Conservation (phyloP, 331 rosid species). For the Acacia pycnantha region DNA sequence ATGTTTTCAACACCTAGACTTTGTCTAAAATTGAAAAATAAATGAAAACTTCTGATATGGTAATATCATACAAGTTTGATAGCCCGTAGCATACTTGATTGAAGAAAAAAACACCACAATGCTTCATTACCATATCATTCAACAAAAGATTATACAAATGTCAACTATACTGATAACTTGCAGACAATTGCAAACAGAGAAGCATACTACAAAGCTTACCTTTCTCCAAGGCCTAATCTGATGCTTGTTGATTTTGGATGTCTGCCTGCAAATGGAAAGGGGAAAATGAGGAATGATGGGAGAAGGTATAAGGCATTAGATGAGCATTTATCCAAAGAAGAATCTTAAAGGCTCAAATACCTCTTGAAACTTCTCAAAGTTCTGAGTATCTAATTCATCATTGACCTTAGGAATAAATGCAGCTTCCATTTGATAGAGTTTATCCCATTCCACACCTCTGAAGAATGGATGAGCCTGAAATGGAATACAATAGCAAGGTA, state of each 20-base stretch:
- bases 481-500: conserved; percentile 43
- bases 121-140: conserved; percentile 30
- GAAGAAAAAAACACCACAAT: conserved; percentile 18
- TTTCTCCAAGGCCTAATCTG: conserved; percentile 93
- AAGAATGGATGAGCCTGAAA: conserved; percentile 84
- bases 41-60: conserved; percentile 4
- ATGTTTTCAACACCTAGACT: conserved; percentile 3
- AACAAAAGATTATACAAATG: conserved; percentile 21
- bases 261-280: conserved; percentile 60
- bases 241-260: conserved; percentile 53
- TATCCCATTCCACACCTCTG: conserved; percentile 72
- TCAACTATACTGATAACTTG: conserved; percentile 13
- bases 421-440: conserved; percentile 90
- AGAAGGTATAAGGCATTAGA: conserved; percentile 19
- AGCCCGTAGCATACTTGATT: conserved; percentile 4
- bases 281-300: conserved; percentile 25
- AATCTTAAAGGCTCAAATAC: conserved; percentile 39
- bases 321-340: conserved; percentile 22
- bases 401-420: conserved; percentile 97
- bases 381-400: conserved; percentile 93
- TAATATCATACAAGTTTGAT: background rate
- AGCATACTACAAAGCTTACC: conserved; percentile 45
- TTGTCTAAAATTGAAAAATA: conserved; percentile 2
- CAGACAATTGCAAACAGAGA: conserved; percentile 1
- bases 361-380: conserved; percentile 97